Evolutionary conservation across 257 asterid genomes (phyloP).

Genomic region (Salvia hispanica): DNA sequence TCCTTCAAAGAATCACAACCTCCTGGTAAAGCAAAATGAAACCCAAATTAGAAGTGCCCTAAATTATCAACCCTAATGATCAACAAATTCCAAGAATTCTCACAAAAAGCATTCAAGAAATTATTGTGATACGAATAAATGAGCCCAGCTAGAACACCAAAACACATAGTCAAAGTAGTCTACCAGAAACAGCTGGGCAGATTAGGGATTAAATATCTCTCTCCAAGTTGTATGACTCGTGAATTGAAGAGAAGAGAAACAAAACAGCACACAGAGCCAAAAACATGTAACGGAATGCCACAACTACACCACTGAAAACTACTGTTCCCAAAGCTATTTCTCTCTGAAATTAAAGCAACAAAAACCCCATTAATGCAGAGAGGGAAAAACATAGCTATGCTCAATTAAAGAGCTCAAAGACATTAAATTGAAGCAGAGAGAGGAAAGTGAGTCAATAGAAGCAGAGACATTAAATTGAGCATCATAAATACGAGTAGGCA

Average conservation of each 20-base stretch:
- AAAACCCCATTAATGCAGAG: constrained; percentile 46
- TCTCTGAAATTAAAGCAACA: constrained; percentile 46
- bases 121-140: not conserved
- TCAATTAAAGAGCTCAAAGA: constrained; percentile 42
- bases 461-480: constrained; percentile 44
- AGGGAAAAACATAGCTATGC: constrained; percentile 28
- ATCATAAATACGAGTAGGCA: constrained; percentile 40
- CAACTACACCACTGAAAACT: constrained; percentile 33
- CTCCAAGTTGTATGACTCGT: constrained; percentile 22
- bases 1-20: constrained; percentile 33
- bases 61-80: not conserved
- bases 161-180: constrained; percentile 26
- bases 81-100: not conserved
- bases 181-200: constrained; percentile 33
- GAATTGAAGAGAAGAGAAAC: constrained; percentile 39
- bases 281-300: constrained; percentile 39
- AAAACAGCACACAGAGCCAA: constrained; percentile 33
- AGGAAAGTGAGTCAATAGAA: constrained; percentile 43
- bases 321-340: constrained; percentile 47
- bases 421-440: constrained; percentile 34
- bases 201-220: constrained; percentile 17
- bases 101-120: constrained; percentile 12
- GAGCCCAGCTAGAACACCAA: constrained; percentile 7
- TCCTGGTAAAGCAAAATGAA: constrained; percentile 27
- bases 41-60: not conserved